Percentiles rank a stretch among this genome's conserved stretches.
Evolutionary conservation across 1,284 basidiomycete genomes (phyloP).

Genomic region (Pseudozyma pruni): DNA sequence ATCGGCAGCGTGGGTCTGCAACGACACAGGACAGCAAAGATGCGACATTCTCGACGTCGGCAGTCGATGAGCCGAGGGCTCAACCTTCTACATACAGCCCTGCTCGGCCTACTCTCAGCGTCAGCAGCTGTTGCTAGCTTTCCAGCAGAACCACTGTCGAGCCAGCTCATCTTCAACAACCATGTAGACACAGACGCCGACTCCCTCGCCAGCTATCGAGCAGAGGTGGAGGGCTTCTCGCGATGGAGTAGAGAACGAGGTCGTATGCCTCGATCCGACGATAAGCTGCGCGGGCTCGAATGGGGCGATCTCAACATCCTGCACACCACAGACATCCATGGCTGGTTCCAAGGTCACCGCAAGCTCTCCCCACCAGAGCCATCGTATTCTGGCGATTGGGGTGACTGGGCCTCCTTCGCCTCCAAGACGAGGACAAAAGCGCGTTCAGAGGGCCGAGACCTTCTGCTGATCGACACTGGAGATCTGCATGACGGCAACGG

Average conservation of each 20-base stretch:
- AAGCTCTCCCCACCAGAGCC: conserved; percentile 66
- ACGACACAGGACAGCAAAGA: too few species aligned
- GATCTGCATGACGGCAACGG: conserved; percentile 66
- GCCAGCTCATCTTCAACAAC: conserved; percentile 36
- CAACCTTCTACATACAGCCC: conserved; percentile 2
- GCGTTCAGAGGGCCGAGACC: conserved; percentile 55
- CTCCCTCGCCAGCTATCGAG: conserved; percentile 38
- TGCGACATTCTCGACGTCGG: background rate
- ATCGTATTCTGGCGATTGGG: conserved; percentile 64
- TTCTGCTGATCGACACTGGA: conserved; percentile 65
- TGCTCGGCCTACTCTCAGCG: conserved; percentile 11
- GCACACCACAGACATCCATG: conserved; percentile 84
- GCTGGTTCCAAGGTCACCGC: conserved; percentile 63
- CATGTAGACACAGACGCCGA: conserved; percentile 31
- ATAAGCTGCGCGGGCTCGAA: conserved; percentile 71
- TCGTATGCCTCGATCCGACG: conserved; percentile 52
- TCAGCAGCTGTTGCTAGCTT: conserved; percentile 19
- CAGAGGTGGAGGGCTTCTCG: conserved; percentile 44
- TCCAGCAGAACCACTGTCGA: conserved; percentile 29
- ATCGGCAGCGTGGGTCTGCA: too few species aligned
- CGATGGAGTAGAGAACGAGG: conserved; percentile 50
- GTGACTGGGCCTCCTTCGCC: conserved; percentile 67
- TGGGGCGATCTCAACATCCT: conserved; percentile 83
- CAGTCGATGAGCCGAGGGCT: background rate
- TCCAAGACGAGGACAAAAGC: conserved; percentile 61